Base-by-base conservation (phyloP, 2,329 filamentous ascomycete species). In the Dothideomycetes sp. region DNA sequence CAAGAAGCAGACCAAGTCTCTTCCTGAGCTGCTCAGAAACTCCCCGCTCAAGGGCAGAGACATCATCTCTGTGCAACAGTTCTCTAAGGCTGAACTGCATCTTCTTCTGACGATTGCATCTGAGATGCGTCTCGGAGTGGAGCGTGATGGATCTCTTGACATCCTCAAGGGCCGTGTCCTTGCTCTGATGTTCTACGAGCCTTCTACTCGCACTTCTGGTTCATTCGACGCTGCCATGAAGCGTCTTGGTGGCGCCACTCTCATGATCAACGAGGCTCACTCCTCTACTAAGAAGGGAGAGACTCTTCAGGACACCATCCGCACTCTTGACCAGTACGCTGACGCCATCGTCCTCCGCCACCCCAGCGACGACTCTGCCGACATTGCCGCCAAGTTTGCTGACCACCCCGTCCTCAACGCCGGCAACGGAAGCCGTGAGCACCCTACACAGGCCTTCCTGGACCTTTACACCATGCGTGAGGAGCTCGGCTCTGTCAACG, bases 151-250 rank as follows among this genome's bases (percentile, higher is more conserved):
- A 44, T 83, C 91, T 19, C 72, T 98, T 37, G 81, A 91, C 54
- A 73, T 94, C 41, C 77, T 98, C 45, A 84, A 83, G 53, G 87
- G 88, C 19, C 79, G 84, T 34, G 77, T 98, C 10, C 73, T 98
- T 29, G 86, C 82, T 65, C 91, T 85, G 2, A 78, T 98, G 68
- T 98, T 98, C 74, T 98, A 88, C 63, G 91, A 98, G 70, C 91
- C 91, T 2, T 96, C 89, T 1, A 98, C 91, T 3, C 77, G 91
- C 40, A 98, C 91, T 4, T 95, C 89, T 10, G 79, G 84, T 29
- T 98, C 91, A 3, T 98, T 98, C 53, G 91, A 98, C 57, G 84
- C 89, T 41, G 91, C 91, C 31, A 98, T 98, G 91, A 93, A 98
- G 70, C 83, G 93, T 38, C 80, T 98, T 4, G 91, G 91, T 50